phyloP scores from a whole-genome alignment of 176 grass and related monocot species.

The Elymus sibiricus region DNA sequence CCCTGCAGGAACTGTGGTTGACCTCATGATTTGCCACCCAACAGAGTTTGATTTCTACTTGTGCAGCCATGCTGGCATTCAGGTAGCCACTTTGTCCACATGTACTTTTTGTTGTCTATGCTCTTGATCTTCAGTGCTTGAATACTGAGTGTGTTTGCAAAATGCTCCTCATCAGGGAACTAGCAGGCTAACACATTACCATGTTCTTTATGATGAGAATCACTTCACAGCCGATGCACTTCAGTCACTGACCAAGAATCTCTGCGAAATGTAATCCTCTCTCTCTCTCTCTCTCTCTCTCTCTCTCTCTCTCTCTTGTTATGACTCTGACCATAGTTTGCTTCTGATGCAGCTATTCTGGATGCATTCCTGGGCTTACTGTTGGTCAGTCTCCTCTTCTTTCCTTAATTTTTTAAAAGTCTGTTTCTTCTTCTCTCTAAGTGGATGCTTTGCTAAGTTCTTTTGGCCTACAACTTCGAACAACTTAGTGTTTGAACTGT shows the following conservation, averaged over 20 bases:
- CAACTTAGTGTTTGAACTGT: not conserved
- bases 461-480: not conserved
- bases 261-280: constrained; percentile 66
- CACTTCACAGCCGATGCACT: constrained; percentile 59
- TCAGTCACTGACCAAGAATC: constrained; percentile 68
- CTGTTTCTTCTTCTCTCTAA: not conserved
- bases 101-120: not conserved
- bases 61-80: constrained; percentile 85
- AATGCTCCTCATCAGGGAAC: constrained; percentile 64
- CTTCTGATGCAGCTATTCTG: constrained; percentile 59
- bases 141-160: not conserved
- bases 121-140: not conserved
- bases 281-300: not conserved
- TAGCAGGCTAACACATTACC: constrained; percentile 72
- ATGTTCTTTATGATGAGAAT: constrained; percentile 77
- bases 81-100: constrained; percentile 36
- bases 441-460: not conserved
- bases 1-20: constrained; percentile 67
- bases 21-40: constrained; percentile 72
- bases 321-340: not conserved
- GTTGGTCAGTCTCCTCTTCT: constrained; percentile 42
- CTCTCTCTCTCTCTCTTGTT: not conserved
- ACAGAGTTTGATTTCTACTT: constrained; percentile 84
- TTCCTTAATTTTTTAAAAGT: constrained; percentile 6
- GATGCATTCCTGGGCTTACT: constrained; percentile 74